phyloP scores from a whole-genome alignment of 2,329 filamentous ascomycete species.

The Epichloe gansuensis region DNA sequence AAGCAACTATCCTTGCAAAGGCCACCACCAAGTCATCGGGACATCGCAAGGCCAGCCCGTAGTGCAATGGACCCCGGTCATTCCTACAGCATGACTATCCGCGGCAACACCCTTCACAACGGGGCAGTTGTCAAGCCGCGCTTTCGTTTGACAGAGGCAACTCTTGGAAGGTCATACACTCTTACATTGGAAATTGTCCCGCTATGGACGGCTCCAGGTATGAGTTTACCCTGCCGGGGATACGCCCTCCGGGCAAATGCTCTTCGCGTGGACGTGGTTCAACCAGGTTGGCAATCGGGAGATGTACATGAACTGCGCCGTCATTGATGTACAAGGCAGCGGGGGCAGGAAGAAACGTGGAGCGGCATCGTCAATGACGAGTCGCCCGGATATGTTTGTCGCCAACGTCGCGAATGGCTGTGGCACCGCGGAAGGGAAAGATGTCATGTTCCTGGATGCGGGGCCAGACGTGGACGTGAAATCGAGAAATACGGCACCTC shows the following conservation, averaged over 20 bases:
- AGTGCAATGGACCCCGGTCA: constrained; percentile 41
- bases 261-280: constrained; percentile 54
- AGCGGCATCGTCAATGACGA: constrained; percentile 26
- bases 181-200: constrained; percentile 25
- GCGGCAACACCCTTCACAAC: constrained; percentile 37
- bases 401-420: constrained; percentile 52
- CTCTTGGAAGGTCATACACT: constrained; percentile 41
- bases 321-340: constrained; percentile 35
- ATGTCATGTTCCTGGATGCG: constrained; percentile 52
- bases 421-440: constrained; percentile 38
- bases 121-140: constrained; percentile 54
- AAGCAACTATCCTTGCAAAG: constrained; percentile 67
- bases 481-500: not conserved
- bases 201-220: constrained; percentile 13
- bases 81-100: constrained; percentile 39
- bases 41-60: constrained; percentile 38
- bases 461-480: constrained; percentile 33
- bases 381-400: constrained; percentile 51
- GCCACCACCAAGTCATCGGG: constrained; percentile 37
- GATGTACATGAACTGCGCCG: constrained; percentile 61
- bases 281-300: constrained; percentile 52
- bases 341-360: constrained; percentile 17
- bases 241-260: constrained; percentile 33
- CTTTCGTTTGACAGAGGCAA: constrained; percentile 48
- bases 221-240: constrained; percentile 42